A percentile compares a stretch with the other conserved stretches of the same genome.
Conservation (phyloP, 495 filamentous ascomycete genomes). For the Xylaria sp. region DNA sequence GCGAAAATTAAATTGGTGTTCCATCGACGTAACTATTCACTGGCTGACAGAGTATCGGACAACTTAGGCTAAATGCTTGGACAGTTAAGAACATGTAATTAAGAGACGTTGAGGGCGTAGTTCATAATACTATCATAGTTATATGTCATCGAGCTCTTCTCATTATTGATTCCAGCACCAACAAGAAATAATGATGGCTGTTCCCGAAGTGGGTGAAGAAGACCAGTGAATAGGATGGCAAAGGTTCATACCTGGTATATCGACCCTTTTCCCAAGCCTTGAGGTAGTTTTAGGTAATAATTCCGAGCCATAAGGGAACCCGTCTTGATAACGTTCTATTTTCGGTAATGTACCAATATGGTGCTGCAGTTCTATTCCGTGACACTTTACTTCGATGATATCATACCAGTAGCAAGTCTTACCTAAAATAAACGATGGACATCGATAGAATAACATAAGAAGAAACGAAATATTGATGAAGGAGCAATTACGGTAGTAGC, state of each 20-base stretch:
- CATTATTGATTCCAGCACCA: neutral
- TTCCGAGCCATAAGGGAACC: too few relatives aligned
- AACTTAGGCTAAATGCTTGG: conserved; percentile 4
- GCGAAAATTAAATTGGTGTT: neutral
- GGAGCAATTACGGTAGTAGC: neutral
- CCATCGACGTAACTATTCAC: neutral
- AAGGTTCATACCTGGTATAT: neutral
- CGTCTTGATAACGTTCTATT: too few relatives aligned
- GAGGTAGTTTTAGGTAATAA: neutral
- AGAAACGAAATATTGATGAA: neutral
- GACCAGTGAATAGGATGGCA: neutral
- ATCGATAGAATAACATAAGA: neutral
- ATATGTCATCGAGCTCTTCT: neutral
- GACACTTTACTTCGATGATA: too few relatives aligned
- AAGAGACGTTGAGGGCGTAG: neutral
- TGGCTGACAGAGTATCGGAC: neutral
- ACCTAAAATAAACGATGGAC: neutral
- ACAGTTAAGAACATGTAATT: too few relatives aligned
- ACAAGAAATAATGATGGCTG: neutral
- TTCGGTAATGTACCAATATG: too few relatives aligned
- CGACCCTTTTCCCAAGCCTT: neutral
- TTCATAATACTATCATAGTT: neutral
- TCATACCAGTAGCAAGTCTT: neutral
- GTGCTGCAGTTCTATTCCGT: too few relatives aligned
- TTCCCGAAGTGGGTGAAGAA: neutral